These are phyloP conservation scores for Escovopsis sp. DNA, from an alignment of 2,329 filamentous ascomycete genomes.

Conservation along the genomic window DNA sequence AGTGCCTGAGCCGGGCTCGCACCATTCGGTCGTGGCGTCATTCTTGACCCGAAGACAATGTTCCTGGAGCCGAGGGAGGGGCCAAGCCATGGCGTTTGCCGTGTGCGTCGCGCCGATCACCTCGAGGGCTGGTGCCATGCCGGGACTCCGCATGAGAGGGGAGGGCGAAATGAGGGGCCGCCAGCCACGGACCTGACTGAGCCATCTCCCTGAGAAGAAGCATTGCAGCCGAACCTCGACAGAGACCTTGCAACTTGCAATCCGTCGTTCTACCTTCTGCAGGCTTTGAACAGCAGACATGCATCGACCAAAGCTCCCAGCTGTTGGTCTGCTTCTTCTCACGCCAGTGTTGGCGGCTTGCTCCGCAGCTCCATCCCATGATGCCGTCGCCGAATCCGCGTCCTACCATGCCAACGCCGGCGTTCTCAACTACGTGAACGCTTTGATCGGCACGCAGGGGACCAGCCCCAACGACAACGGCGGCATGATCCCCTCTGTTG, in stretches of 20 bases:
- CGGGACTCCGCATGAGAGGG: too few relatives aligned
- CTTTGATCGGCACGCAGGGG: slow-evolving; percentile 19
- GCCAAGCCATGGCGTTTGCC: not conserved
- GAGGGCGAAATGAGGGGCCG: too few relatives aligned
- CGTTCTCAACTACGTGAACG: slow-evolving; percentile 19
- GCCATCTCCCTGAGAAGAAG: too few relatives aligned
- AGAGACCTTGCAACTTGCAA: too few relatives aligned
- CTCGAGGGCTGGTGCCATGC: too few relatives aligned
- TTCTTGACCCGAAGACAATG: not conserved
- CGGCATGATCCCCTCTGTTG: slow-evolving; percentile 23
- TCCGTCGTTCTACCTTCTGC: not conserved
- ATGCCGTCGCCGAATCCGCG: not conserved
- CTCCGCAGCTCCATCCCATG: not conserved
- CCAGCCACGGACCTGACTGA: too few relatives aligned
- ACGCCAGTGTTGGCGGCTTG: not conserved
- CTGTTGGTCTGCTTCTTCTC: not conserved
- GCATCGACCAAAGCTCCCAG: not conserved
- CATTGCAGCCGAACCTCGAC: too few relatives aligned
- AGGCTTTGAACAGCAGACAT: not conserved
- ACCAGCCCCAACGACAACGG: slow-evolving; percentile 18
- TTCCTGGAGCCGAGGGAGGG: not conserved
- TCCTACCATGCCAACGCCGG: slow-evolving; percentile 16
- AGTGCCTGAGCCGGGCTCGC: not conserved
- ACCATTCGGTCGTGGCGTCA: not conserved
- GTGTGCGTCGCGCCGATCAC: too few relatives aligned